phyloP scores from a whole-genome alignment of 2,329 filamentous ascomycete genomes.

The Penicillium brevicompactum region DNA sequence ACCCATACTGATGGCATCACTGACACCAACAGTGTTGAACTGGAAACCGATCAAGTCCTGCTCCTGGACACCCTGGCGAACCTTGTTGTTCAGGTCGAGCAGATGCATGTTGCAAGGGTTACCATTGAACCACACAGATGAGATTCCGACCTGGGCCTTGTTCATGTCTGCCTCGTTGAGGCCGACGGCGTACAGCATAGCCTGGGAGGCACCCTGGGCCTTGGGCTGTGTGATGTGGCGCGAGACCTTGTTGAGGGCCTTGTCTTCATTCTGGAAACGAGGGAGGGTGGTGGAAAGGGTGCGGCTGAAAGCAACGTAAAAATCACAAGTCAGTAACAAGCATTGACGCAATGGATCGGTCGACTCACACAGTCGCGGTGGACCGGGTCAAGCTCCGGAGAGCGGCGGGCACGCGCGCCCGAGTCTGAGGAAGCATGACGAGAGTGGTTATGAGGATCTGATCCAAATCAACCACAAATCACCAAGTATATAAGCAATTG shows the following conservation, averaged over 20 bases:
- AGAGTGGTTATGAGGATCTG: slow-evolving; percentile 5
- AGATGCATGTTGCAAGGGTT: slow-evolving; percentile 99
- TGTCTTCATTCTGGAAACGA: slow-evolving; percentile 50
- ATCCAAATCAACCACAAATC: slow-evolving; percentile 12
- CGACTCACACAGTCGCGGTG: slow-evolving; percentile 19
- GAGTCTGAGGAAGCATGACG: slow-evolving; percentile 26
- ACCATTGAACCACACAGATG: slow-evolving; percentile 95
- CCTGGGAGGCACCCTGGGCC: slow-evolving; percentile 96
- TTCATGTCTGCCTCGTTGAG: slow-evolving; percentile 83
- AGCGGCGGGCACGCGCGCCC: slow-evolving; percentile 30
- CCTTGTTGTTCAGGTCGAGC: slow-evolving; percentile 79
- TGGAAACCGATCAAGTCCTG: slow-evolving; percentile 89
- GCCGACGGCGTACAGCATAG: slow-evolving; percentile 97
- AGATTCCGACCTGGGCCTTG: slow-evolving; percentile 97
- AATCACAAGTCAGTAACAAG: slow-evolving; percentile 3
- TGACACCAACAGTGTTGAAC: slow-evolving; percentile 99
- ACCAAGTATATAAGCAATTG: slow-evolving; percentile 11
- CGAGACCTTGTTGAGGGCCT: slow-evolving; percentile 78
- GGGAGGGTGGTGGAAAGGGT: slow-evolving; percentile 49
- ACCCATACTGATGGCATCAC: slow-evolving; percentile 97
- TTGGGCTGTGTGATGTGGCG: slow-evolving; percentile 90
- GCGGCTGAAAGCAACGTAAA: slow-evolving; percentile 26
- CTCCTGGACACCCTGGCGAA: slow-evolving; percentile 71
- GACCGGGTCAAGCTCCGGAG: slow-evolving; percentile 27
- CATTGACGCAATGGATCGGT: slow-evolving; percentile 1